Evolutionary conservation across 1,284 basidiomycete genomes (phyloP), one percentile per base, ranked within the genome.

Genomic region (Irpex sp.): DNA sequence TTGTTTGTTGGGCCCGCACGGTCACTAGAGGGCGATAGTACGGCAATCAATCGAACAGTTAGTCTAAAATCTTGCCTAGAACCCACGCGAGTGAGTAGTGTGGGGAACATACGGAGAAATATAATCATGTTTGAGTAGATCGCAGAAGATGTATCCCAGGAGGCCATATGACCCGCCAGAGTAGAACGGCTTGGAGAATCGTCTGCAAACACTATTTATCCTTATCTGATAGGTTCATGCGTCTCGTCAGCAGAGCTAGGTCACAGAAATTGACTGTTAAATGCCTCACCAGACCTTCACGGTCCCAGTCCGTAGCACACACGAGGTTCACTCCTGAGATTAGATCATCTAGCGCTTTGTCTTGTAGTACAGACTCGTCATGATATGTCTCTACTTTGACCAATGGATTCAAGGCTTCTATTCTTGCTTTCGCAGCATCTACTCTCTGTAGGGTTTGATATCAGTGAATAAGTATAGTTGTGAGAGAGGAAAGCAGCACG

Each of bases 111-210:
- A 94, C 95, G 87, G 86, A 62, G 87, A 80, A 65, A 97, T 85
- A 74, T 92, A 96, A 67, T 94, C 88, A 72, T 97, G 94, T 51
- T 84, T 80, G 62, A 95, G 82, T 56, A 99, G 82, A 74, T 99
- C 96, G 64, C 93, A 93, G 74, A 98, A 98, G 69, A 97, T 93
- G 76, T 93, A 99, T 5, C 97, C 97, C 57, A 90, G 81, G 64
- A 97, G 81, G n/a, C 97, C 97, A 74, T 94, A 95, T 9, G 92
- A 89, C 7, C 91, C 91, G 0, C 95, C 93, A 17, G 89, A 87
- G 71, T 97, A 98, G 75, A 98, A 92, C 13, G 91, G 89, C 66
- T 89, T 93, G 36, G 80, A 77, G 59, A 85, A 80, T 61, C 81
- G 80, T 65, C 95, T 83, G 70, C 93, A 92, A 13, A 86, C 82